Evolutionary conservation across 805 yeast species (phyloP), one percentile per base, ranked within the genome.

Genomic region (Kazachstania africana): DNA sequence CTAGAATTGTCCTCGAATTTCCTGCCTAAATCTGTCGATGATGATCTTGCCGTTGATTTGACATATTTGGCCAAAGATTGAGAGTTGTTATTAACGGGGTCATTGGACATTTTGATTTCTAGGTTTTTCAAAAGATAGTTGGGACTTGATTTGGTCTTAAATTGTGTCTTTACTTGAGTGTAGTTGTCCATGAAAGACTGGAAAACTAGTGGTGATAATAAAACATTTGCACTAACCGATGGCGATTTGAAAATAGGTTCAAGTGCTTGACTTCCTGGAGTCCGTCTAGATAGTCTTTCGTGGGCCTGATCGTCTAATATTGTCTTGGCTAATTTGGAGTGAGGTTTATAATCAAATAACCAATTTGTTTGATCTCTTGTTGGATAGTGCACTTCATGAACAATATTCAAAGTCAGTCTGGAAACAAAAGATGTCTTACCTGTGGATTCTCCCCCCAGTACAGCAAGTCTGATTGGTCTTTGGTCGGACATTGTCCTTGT

Each of bases 341-440:
- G 44, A 0, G 87, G 75, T 5, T 46, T 50, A 45, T 63, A 79
- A 13, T 71, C 72, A 36, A 75, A 64, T 24, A 78, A 48, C 35
- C 73, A 60, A 16, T 83, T 72, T 4, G 69, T 70, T 35, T 75
- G 73, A 34, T 65, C 68, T 27, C 68, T 60, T 3, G 88, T 80
- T 4, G 91, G 93, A 44, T 80, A 80, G 48, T 80, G 78, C 0
- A 79, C 78, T 36, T 77, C 85, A 30, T 72, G 63, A 34, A 67
- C 72, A 16, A 62, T 60, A 16, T 68, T 66, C 14, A 66, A 55
- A 2, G 65, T 59, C 12, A 75, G 42, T 29, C 67, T 57, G 32
- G 72, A 65, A 9, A 72, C 65, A 24, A 71, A 59, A 0, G 79
- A 63, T 3, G 81, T 68, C 45, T 76, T 76, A 8, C 84, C 84